Evolutionary conservation across 495 filamentous ascomycete genomes (phyloP).

Genomic region (Penicillium daleae): DNA sequence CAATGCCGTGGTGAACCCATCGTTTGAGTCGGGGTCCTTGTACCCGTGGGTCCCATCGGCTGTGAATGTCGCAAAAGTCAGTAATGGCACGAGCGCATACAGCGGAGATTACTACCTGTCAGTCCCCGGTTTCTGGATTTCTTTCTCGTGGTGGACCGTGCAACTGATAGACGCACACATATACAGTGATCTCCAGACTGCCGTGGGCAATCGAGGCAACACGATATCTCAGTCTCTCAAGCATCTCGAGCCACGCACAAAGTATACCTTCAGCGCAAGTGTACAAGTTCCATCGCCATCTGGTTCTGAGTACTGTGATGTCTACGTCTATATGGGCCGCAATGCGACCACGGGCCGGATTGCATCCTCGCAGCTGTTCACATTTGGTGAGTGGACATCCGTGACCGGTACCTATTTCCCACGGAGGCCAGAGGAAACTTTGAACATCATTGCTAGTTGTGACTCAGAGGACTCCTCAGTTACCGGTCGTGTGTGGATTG

Average conservation of each 20-base stretch:
- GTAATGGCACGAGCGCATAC: slow-evolving; percentile 24
- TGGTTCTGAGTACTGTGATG: slow-evolving; percentile 24
- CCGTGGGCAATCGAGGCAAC: slow-evolving; percentile 29
- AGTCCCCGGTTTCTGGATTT: neutral
- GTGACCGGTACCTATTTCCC: slow-evolving; percentile 25
- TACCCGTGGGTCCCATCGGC: slow-evolving; percentile 30
- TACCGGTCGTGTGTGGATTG: slow-evolving; percentile 24
- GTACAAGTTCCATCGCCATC: slow-evolving; percentile 18
- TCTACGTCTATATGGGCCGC: slow-evolving; percentile 25
- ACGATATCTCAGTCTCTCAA: slow-evolving; percentile 26
- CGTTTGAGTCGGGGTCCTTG: slow-evolving; percentile 32
- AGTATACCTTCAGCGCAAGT: slow-evolving; percentile 25
- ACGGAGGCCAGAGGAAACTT: slow-evolving; percentile 12
- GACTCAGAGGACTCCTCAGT: slow-evolving; percentile 27
- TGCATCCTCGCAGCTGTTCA: slow-evolving; percentile 15
- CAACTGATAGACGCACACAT: neutral
- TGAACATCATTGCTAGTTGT: slow-evolving; percentile 29
- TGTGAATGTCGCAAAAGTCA: slow-evolving; percentile 26
- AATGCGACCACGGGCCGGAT: slow-evolving; percentile 27
- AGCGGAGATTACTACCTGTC: slow-evolving; percentile 33
- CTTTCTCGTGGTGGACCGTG: neutral
- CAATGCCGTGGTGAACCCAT: slow-evolving; percentile 32
- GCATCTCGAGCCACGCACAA: slow-evolving; percentile 12
- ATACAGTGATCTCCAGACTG: slow-evolving; percentile 26
- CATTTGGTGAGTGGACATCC: slow-evolving; percentile 24